These are phyloP conservation scores for Kluyveromyces marxianus DNA, from an alignment of 1,139 yeast genomes.

Conservation along the genomic window DNA sequence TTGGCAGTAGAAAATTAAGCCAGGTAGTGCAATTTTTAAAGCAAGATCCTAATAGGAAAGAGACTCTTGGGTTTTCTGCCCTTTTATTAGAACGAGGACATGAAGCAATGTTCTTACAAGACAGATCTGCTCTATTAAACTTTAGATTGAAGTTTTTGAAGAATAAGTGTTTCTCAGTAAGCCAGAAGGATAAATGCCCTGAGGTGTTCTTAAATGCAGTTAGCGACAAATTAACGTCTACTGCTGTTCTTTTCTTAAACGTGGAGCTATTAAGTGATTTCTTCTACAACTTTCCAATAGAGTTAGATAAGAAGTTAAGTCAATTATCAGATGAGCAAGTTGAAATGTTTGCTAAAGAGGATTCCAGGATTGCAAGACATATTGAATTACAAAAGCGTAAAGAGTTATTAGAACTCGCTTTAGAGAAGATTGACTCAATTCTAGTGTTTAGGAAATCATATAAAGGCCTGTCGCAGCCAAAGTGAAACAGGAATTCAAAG, in stretches of 20 bases:
- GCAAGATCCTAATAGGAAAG: slow-evolving; percentile 43
- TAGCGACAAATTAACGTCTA: slow-evolving; percentile 81
- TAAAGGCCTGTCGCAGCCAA: slow-evolving; percentile 46
- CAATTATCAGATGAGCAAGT: slow-evolving; percentile 66
- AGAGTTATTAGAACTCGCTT: slow-evolving; percentile 76
- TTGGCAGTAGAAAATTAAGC: slow-evolving; percentile 76
- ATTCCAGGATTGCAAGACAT: slow-evolving; percentile 81
- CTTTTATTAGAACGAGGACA: slow-evolving; percentile 68
- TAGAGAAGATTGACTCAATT: slow-evolving; percentile 80
- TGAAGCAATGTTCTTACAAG: slow-evolving; percentile 75
- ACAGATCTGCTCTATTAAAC: slow-evolving; percentile 62
- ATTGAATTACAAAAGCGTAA: slow-evolving; percentile 90
- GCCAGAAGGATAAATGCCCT: slow-evolving; percentile 85
- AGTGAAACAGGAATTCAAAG: background rate
- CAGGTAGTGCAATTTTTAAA: slow-evolving; percentile 77
- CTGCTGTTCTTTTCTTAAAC: slow-evolving; percentile 86
- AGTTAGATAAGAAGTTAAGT: slow-evolving; percentile 70
- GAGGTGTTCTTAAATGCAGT: slow-evolving; percentile 91
- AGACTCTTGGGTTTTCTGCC: slow-evolving; percentile 70
- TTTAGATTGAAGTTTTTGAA: slow-evolving; percentile 74
- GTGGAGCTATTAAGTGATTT: slow-evolving; percentile 92
- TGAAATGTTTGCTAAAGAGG: slow-evolving; percentile 89
- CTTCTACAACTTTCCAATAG: slow-evolving; percentile 92
- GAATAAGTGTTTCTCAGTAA: slow-evolving; percentile 68
- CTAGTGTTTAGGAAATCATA: slow-evolving; percentile 40